These are phyloP conservation scores for Hypoxylon sp. DNA, from an alignment of 2,329 filamentous ascomycete species.

Conservation along the genomic window DNA sequence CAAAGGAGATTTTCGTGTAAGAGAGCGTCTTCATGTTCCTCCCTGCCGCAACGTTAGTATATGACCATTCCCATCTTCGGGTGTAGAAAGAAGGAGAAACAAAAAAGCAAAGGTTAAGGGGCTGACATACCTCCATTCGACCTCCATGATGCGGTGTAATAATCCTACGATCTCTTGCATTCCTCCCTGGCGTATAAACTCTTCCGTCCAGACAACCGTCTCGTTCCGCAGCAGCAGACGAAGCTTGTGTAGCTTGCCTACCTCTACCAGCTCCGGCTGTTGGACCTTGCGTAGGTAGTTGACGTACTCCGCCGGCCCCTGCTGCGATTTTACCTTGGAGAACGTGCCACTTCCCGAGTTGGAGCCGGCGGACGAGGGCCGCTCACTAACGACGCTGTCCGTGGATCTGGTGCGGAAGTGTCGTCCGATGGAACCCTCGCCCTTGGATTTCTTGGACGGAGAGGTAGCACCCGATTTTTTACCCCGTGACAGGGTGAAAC, in stretches of 20 bases:
- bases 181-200: conserved; percentile 86
- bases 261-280: conserved; percentile 84
- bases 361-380: conserved; percentile 61
- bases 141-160: conserved; percentile 88
- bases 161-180: conserved; percentile 91
- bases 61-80: not conserved
- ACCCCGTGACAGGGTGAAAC: conserved; percentile 77
- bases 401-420: conserved; percentile 76
- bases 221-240: conserved; percentile 90
- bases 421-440: conserved; percentile 67
- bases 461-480: conserved; percentile 66
- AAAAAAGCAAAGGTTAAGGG: not conserved
- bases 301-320: conserved; percentile 84
- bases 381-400: conserved; percentile 71
- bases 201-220: conserved; percentile 93
- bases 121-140: conserved; percentile 86
- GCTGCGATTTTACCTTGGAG: conserved; percentile 75
- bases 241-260: conserved; percentile 95
- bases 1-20: conserved; percentile 93
- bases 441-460: conserved; percentile 77
- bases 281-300: conserved; percentile 81
- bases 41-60: conserved; percentile 59
- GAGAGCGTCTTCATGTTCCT: conserved; percentile 93
- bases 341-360: conserved; percentile 66
- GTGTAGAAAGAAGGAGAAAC: not conserved